Percentiles rank a stretch among this genome's conserved stretches.
Conservation (phyloP, 306 rosid genomes). For the Trifolium repens region DNA sequence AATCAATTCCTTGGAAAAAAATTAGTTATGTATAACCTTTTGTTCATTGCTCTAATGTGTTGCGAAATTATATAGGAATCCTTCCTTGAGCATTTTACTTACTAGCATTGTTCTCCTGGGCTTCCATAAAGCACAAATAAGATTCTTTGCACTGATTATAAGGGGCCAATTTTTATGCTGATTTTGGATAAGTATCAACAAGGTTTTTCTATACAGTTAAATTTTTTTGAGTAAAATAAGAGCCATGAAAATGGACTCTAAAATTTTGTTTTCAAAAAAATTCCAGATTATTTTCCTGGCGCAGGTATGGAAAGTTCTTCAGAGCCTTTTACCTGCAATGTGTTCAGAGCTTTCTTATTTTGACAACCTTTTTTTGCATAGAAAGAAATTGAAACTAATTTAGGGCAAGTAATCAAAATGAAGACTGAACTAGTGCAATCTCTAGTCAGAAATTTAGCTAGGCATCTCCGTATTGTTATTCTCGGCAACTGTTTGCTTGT, state of each 20-base stretch:
- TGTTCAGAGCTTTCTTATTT: conserved; percentile 31
- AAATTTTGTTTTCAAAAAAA: background rate
- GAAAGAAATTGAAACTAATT: conserved; percentile 14
- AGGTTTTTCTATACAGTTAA: background rate
- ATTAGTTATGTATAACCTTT: background rate
- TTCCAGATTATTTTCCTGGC: conserved; percentile 7
- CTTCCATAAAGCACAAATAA: background rate
- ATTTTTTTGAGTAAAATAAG: background rate
- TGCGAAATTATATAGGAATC: conserved; percentile 13
- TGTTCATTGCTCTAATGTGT: conserved; percentile 23
- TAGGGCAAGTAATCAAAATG: conserved; percentile 11
- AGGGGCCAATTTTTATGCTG: conserved; percentile 9
- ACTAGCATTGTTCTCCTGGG: conserved; percentile 19
- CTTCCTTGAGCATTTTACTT: conserved; percentile 35
- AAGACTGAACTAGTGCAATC: conserved; percentile 24
- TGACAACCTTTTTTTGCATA: conserved; percentile 11
- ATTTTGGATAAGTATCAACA: conserved; percentile 25
- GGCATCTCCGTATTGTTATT: conserved; percentile 39
- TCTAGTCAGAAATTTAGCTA: conserved; percentile 27
- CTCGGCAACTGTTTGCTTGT: conserved; percentile 16
- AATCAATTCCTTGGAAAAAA: conserved; percentile 16
- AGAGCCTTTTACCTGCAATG: conserved; percentile 27
- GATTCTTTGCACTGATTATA: conserved; percentile 15
- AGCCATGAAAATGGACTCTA: conserved; percentile 19
- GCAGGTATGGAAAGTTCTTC: conserved; percentile 5